phyloP scores from a whole-genome alignment of 2,329 filamentous ascomycete genomes.

The Aspergillus melleus region DNA sequence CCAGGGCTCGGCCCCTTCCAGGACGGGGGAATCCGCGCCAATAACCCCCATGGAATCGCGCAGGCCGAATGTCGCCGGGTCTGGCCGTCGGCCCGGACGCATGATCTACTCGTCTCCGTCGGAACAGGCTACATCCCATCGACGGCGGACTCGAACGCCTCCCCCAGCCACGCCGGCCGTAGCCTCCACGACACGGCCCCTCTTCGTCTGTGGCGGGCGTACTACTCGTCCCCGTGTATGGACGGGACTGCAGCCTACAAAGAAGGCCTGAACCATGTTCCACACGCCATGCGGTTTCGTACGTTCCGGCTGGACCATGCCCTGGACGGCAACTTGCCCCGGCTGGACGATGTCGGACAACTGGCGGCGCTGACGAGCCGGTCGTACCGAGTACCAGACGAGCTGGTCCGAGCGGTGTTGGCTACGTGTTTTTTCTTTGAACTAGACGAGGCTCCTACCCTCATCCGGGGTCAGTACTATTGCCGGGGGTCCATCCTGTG shows the following conservation, averaged over 20 bases:
- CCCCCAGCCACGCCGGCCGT: background rate
- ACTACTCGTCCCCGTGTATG: constrained; percentile 20
- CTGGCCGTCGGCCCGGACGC: constrained; percentile 19
- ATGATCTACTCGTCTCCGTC: constrained; percentile 22
- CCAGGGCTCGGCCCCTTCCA: constrained; percentile 17
- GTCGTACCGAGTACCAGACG: constrained; percentile 13
- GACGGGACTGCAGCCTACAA: constrained; percentile 13
- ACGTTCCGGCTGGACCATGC: constrained; percentile 13
- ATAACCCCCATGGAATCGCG: no score
- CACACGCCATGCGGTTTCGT: background rate
- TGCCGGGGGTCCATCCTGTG: constrained; percentile 23
- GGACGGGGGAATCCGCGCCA: constrained; percentile 25
- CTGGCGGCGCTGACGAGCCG: constrained; percentile 10
- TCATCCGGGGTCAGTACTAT: constrained; percentile 10
- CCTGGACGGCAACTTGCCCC: constrained; percentile 6
- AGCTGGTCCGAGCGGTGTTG: constrained; percentile 16
- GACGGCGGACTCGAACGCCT: constrained; percentile 1
- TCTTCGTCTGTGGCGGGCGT: constrained; percentile 18
- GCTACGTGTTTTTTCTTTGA: constrained; percentile 23
- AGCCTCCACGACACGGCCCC: constrained; percentile 4
- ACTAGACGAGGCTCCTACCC: constrained; percentile 13
- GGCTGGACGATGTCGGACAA: constrained; percentile 10
- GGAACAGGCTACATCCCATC: constrained; percentile 17
- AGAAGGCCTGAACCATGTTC: background rate
- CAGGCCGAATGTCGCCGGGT: constrained; percentile 18